Base-by-base conservation (phyloP, 306 rosid genomes). In the Ziziphus jujuba region DNA sequence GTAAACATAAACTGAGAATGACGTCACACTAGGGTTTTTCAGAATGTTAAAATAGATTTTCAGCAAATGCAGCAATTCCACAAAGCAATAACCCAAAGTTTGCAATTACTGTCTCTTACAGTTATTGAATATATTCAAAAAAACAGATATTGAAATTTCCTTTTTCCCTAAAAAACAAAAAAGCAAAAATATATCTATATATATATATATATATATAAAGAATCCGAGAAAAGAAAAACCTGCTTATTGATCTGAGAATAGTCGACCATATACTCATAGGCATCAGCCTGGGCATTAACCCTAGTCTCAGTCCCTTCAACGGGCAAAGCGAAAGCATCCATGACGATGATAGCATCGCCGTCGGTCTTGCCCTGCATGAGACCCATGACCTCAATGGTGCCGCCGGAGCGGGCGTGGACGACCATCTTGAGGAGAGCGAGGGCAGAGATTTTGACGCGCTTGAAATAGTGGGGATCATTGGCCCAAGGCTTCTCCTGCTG, bases 201-300 rank as follows among this genome's bases (percentile, higher is more conserved):
- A n/a, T n/a, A n/a, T n/a, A n/a, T n/a, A n/a, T n/a, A n/a, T n/a
- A n/a, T n/a, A n/a, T n/a, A n/a, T n/a, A n/a, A 60, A 51, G 7
- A 13, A 44, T 34, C 21, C 6, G 40, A 40, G 58, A 34, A 36
- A 53, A 33, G 48, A 24, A 34, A 28, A 33, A 95, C 99, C 95
- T 88, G 97, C 58, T 90, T 95, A 69, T 88, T 90, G 36, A 96
- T 90, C 87, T 90, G 97, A 40, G 92, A 87, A 78, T 90, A 95
- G 58, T 95, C 99, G 45, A 95, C 97, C 95, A 91, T 95, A 62
- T 95, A 95, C 67, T 91, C 99, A 24, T 95, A 88, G 2, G 99
- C 99, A 75, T 90, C 97, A 11, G 95, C 99, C 82, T 90, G 97
- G n/a, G 99, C 99, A 67, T 95, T 95, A 66, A 95, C 99, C 76